phyloP scores from a whole-genome alignment of 2,329 filamentous ascomycete species.

The Ceratocystis huliohia region DNA sequence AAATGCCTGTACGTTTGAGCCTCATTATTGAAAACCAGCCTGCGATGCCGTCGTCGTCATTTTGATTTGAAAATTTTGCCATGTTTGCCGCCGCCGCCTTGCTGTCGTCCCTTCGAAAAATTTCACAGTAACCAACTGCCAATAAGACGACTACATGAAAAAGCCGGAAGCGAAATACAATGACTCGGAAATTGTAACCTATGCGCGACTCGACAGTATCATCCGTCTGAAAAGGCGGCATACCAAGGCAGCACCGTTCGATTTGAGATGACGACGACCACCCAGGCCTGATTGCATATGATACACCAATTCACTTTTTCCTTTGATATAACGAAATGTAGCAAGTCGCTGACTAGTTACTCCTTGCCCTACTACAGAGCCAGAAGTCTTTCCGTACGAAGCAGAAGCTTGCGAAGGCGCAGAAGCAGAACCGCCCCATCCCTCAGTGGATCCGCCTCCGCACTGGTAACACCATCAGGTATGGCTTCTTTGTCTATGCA shows the following conservation, averaged over 20 bases:
- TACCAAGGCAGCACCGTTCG: not conserved
- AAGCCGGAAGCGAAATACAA: not conserved
- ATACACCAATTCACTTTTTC: not conserved
- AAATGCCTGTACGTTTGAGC: conserved; percentile 22
- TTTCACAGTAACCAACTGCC: not conserved
- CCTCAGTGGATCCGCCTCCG: conserved; percentile 99
- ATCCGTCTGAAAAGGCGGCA: not conserved
- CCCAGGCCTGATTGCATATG: not conserved
- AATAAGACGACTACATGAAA: not conserved
- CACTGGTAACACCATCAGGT: conserved; percentile 99
- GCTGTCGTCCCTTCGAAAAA: not conserved
- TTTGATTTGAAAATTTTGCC: conserved; percentile 18
- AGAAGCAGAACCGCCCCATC: conserved; percentile 99
- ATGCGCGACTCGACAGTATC: not conserved
- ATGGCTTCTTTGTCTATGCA: conserved; percentile 29
- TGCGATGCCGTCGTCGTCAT: conserved; percentile 12
- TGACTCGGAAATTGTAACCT: not conserved
- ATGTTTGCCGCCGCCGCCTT: conserved; percentile 4
- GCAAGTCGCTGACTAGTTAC: conserved; percentile 21
- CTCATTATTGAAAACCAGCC: conserved; percentile 8
- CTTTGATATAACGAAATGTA: conserved; percentile 7
- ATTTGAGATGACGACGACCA: conserved; percentile 1
- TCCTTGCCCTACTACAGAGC: conserved; percentile 47
- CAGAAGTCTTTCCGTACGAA: conserved; percentile 99
- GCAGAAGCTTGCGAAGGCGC: conserved; percentile 99